Evolutionary conservation across 2,329 filamentous ascomycete species (phyloP).

Genomic region (Metarhizium rileyi): DNA sequence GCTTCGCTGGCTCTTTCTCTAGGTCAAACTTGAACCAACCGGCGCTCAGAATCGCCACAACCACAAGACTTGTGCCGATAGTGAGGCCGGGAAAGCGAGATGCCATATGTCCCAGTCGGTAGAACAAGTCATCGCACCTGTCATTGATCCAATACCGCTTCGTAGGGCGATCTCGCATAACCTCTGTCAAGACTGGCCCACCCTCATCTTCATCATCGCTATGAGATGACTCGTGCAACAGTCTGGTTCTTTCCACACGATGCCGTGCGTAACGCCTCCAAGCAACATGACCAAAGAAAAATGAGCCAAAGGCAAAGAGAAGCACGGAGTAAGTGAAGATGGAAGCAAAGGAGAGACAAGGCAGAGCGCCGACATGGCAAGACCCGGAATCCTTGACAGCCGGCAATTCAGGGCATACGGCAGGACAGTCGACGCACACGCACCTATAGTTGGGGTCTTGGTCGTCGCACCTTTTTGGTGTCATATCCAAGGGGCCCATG

Average conservation of each 20-base stretch:
- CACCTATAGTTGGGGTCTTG: conserved; percentile 78
- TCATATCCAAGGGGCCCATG: conserved; percentile 66
- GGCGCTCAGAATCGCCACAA: conserved; percentile 70
- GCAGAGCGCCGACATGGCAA: conserved; percentile 79
- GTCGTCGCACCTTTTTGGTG: conserved; percentile 80
- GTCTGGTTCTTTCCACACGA: conserved; percentile 71
- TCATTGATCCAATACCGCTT: conserved; percentile 77
- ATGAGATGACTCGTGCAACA: conserved; percentile 73
- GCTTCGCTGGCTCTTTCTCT: conserved; percentile 77
- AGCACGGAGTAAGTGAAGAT: conserved; percentile 77
- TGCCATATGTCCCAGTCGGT: conserved; percentile 66
- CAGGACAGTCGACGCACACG: conserved; percentile 86
- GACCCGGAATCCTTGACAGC: conserved; percentile 58
- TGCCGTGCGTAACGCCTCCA: conserved; percentile 64
- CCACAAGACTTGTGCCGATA: conserved; percentile 62
- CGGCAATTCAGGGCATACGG: conserved; percentile 73
- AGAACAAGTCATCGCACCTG: conserved; percentile 71
- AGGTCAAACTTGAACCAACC: conserved; percentile 87
- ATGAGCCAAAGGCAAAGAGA: conserved; percentile 55
- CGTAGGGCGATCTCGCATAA: conserved; percentile 69
- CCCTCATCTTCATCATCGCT: conserved; percentile 94
- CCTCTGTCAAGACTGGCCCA: conserved; percentile 61
- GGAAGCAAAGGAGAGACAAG: conserved; percentile 87
- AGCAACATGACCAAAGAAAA: conserved; percentile 62
- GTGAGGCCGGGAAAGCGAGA: conserved; percentile 79